Evolutionary conservation across 345 rosid species (phyloP).

Genomic region (Linum trigynum): DNA sequence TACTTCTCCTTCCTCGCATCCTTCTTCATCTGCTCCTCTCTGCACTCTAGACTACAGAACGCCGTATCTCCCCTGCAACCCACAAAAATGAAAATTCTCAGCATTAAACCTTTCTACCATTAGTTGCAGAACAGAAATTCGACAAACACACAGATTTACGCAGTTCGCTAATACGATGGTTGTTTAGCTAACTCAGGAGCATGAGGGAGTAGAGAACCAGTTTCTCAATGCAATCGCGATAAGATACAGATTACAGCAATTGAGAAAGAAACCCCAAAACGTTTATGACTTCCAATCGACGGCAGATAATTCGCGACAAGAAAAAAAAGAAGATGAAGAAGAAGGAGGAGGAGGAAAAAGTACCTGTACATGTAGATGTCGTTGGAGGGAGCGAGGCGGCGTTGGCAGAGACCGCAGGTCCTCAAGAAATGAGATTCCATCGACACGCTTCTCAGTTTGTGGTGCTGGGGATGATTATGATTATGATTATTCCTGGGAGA

Average conservation of each 20-base stretch:
- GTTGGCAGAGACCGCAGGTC: constrained; percentile 66
- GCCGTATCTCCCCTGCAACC: constrained; percentile 66
- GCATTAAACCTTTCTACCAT: too few species aligned
- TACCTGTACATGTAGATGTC: constrained; percentile 92
- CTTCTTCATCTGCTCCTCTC: constrained; percentile 63
- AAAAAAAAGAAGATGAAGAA: neutral
- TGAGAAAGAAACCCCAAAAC: too few species aligned
- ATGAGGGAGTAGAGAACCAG: too few species aligned
- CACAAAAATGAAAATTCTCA: too few species aligned
- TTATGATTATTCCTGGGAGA: constrained; percentile 27
- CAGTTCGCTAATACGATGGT: too few species aligned
- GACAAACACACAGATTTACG: neutral
- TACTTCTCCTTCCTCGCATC: constrained; percentile 45
- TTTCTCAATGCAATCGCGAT: too few species aligned
- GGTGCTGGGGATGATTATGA: too few species aligned
- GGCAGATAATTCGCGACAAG: neutral
- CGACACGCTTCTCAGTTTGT: too few species aligned
- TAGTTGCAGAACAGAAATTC: neutral
- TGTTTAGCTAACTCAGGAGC: too few species aligned
- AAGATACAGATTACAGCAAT: too few species aligned
- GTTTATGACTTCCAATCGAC: too few species aligned
- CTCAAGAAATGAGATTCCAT: constrained; percentile 34
- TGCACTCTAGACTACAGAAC: constrained; percentile 76
- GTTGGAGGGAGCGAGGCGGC: constrained; percentile 49
- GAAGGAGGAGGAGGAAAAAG: neutral